Evolutionary conservation across 805 yeast species (phyloP).

Genomic region (Teunomyces kruisii): DNA sequence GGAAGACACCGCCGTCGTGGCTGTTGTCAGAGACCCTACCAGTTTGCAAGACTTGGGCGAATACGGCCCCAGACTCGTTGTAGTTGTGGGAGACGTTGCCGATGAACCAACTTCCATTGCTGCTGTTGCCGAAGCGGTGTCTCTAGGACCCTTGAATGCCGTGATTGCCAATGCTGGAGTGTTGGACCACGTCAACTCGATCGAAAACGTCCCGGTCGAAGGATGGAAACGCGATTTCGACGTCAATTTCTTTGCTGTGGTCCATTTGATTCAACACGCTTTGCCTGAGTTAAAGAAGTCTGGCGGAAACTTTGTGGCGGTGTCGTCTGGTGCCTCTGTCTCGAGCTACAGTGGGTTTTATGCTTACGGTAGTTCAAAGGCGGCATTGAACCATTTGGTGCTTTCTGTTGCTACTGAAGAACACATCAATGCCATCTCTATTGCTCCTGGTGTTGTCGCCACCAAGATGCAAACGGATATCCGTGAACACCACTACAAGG

Average conservation of each 20-base stretch:
- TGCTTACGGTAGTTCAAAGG: slow-evolving; percentile 89
- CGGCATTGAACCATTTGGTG: slow-evolving; percentile 82
- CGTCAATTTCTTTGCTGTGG: slow-evolving; percentile 75
- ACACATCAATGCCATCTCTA: slow-evolving; percentile 56
- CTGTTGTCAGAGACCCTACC: slow-evolving; percentile 66
- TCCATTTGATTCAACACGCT: slow-evolving; percentile 53
- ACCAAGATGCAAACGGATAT: slow-evolving; percentile 86
- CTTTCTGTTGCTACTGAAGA: slow-evolving; percentile 61
- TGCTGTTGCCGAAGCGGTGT: slow-evolving; percentile 46
- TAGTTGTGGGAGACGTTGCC: slow-evolving; percentile 62
- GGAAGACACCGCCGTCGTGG: slow-evolving; percentile 47
- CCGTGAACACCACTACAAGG: slow-evolving; percentile 57
- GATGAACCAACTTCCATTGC: slow-evolving; percentile 32
- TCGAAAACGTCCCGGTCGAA: slow-evolving; percentile 47
- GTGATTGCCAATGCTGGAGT: slow-evolving; percentile 81
- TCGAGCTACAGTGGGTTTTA: slow-evolving; percentile 73
- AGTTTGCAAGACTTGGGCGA: slow-evolving; percentile 45
- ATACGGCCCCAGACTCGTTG: slow-evolving; percentile 50
- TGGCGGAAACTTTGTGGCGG: slow-evolving; percentile 69
- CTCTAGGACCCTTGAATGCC: slow-evolving; percentile 60
- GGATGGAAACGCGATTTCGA: slow-evolving; percentile 69
- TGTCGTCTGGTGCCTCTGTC: slow-evolving; percentile 85
- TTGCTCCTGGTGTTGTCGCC: slow-evolving; percentile 95
- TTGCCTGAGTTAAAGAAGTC: slow-evolving; percentile 57
- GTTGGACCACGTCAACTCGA: slow-evolving; percentile 68